Conservation (phyloP, 306 rosid species). For the Clitoria ternatea region DNA sequence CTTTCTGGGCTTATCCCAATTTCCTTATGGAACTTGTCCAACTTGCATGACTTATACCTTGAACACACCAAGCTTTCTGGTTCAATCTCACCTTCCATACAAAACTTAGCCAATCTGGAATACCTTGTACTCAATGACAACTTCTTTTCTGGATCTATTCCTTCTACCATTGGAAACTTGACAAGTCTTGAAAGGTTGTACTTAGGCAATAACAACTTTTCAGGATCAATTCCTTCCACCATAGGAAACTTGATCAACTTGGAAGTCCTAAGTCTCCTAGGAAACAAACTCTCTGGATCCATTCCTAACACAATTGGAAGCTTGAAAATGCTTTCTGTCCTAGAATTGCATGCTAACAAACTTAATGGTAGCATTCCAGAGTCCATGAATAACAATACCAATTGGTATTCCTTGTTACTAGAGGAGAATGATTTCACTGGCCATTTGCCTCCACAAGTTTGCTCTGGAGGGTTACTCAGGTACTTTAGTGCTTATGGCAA, state of each 20-base stretch:
- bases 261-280: fast-evolving
- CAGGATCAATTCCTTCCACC: constrained; percentile 24
- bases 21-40: constrained; percentile 12
- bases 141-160: constrained; percentile 17
- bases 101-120: neutral
- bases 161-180: constrained; percentile 25
- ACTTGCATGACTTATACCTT: neutral
- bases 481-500: neutral
- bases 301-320: constrained; percentile 22
- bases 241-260: constrained; percentile 19
- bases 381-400: neutral
- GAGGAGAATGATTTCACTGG: neutral
- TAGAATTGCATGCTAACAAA: neutral
- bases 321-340: neutral
- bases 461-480: neutral
- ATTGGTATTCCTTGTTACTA: neutral
- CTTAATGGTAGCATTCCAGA: constrained; percentile 7
- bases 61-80: neutral
- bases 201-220: neutral
- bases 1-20: too few relatives aligned
- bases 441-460: neutral
- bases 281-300: constrained; percentile 6
- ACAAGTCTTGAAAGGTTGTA: neutral
- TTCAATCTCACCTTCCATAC: neutral
- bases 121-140: neutral